Conservation (phyloP, 2,329 filamentous ascomycete species). For the Anisogramma anomala region DNA sequence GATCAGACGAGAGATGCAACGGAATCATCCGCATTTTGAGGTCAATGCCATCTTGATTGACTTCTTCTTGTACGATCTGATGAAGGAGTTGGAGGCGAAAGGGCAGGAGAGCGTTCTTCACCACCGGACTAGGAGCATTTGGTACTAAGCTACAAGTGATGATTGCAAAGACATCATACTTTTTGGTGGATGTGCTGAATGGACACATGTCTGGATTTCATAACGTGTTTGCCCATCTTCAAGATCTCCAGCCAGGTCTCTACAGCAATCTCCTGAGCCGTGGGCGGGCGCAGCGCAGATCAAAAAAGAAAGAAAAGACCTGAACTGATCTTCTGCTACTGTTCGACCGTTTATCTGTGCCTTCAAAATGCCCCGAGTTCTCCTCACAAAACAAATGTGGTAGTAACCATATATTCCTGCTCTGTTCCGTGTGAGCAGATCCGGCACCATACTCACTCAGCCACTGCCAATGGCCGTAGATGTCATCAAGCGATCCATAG, state of each 20-base stretch:
- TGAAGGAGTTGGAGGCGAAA: conserved; percentile 67
- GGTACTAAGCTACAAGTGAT: conserved; percentile 53
- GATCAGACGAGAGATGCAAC: conserved; percentile 68
- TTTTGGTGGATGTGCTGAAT: too few species aligned
- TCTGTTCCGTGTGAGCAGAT: too few species aligned
- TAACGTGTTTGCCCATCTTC: background rate
- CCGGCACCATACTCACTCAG: background rate
- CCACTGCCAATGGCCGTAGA: conserved; percentile 31
- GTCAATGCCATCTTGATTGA: conserved; percentile 89
- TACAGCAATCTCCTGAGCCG: too few species aligned
- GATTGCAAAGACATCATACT: background rate
- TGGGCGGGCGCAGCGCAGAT: too few species aligned
- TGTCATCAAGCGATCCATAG: conserved; percentile 59
- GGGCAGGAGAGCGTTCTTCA: conserved; percentile 58
- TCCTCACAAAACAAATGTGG: too few species aligned
- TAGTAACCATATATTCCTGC: too few species aligned
- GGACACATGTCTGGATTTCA: too few species aligned
- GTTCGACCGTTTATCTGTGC: too few species aligned
- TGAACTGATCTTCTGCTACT: too few species aligned
- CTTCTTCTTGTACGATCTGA: conserved; percentile 92
- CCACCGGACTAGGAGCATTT: conserved; percentile 85
- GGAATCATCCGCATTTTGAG: conserved; percentile 56
- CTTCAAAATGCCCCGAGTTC: too few species aligned
- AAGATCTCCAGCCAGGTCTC: conserved; percentile 3
- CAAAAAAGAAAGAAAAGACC: too few species aligned